Base-by-base conservation (phyloP, 2,329 filamentous ascomycete species). In the Domatiomyces globalis region DNA sequence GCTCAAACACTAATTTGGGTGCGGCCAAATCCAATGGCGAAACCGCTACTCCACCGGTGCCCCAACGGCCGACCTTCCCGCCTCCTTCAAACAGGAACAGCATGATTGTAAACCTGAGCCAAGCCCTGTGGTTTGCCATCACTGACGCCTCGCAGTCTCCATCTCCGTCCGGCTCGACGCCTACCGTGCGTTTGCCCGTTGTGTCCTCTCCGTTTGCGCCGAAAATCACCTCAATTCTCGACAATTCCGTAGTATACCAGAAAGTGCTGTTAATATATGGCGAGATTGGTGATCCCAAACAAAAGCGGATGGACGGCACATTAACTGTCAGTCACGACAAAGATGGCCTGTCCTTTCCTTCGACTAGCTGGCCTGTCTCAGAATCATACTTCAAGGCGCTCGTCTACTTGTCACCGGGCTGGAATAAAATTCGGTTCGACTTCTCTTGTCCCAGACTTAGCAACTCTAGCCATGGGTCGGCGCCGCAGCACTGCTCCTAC, bases 181-280 rank as follows among this genome's bases (percentile, higher is more conserved):
- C 53, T 18, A 55, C 55, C 10, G 58, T 60, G 48, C 78, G 76
- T 63, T 73, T 69, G 51, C 75, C 71, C 56, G 69, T 78, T 55
- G 79, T 83, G 6, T 77, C 81, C 17, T 95, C 88, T 50, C 80
- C 83, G 44, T 90, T 86, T 68, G 85, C 87, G 27, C 89, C 90
- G 20, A 80, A 80, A 60, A 79, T 95, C 42, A 71, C 83, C 44
- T 95, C 89, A 33, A 73, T 95, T 42, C 74, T 79, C 8, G 87
- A 95, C 58, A 85, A 84, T 59, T 82, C 86, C 53, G 94, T 87
- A 85, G 88, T 94, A 77, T 87, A 94, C 63, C 88, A 95, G 72
- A 95, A 95, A 65, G 78, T 94, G 7, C 74, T 95, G 18, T 76
- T 92, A 20, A 75, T 95, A 46, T 80, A 83, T 61, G 90, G 90